Base-by-base conservation (phyloP, 306 rosid species). In the Datisca glomerata region DNA sequence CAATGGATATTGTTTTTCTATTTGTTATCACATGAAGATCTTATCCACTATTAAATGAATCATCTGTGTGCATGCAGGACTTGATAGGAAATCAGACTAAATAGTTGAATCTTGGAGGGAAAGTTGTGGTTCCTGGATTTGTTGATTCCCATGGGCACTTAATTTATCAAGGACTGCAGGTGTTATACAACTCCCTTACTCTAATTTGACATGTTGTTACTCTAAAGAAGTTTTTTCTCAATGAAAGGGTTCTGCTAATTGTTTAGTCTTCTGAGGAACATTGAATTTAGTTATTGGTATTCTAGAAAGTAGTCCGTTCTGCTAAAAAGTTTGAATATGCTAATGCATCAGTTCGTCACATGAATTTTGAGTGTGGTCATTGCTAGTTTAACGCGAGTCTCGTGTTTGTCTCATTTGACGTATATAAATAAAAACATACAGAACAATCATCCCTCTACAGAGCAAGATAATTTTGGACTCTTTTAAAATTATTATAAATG, bases 121-220 rank as follows among this genome's bases (percentile, higher is more conserved):
- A 86, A 41, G 25, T 81, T 59, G 83, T 86, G 35, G 81, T 86
- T 27, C 96, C 94, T 58, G 94, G 96, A 37, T 81, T 86, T 55
- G 72, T 86, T 42, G 96, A 86, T 73, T 72, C 94, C 17, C 93
- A 81, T 37, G 76, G 72, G 44, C 96, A 86, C 68, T 58, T 86
- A 39, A 62, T 86, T 41, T 7, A 7, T 47, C 86, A 75, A 49
- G 96, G 96, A 63, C 70, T 72, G 18, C 93, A 70, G 93, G 96
- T 85, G 24, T 27, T 28, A 44, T 45, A 12, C 41, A 45, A 45
- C n/a, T n/a, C n/a, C n/a, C n/a, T n/a, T n/a, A n/a, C n/a, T n/a
- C n/a, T n/a, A n/a, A n/a, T n/a, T n/a, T n/a, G n/a, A n/a, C n/a
- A n/a, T n/a, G n/a, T n/a, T n/a, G n/a, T n/a, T n/a, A n/a, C n/a